phyloP scores from a whole-genome alignment of 2,329 filamentous ascomycete genomes.

The Macrophomina tecta region DNA sequence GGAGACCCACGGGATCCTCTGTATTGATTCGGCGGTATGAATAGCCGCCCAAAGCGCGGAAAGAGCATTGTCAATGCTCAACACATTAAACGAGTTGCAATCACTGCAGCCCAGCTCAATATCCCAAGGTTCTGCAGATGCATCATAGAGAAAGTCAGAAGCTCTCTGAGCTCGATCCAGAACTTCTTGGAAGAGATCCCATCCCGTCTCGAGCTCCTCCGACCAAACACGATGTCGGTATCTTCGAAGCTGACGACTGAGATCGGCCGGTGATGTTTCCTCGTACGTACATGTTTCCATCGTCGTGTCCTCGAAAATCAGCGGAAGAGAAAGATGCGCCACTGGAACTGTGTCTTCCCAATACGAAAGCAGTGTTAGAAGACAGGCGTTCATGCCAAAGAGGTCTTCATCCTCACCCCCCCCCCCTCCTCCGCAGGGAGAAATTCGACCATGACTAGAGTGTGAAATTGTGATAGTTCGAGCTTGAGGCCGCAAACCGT shows the following conservation, averaged over 20 bases:
- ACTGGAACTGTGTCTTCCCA: rapidly evolving
- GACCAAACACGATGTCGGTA: not conserved
- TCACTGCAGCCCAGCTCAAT: not conserved
- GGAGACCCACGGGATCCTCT: not conserved
- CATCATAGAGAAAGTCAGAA: too few species aligned
- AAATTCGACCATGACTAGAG: not conserved
- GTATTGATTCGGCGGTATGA: not conserved
- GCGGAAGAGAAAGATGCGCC: not conserved
- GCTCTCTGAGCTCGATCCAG: not conserved
- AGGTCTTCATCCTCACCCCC: not conserved
- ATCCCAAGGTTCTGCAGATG: not conserved
- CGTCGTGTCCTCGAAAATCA: not conserved
- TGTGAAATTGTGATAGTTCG: not conserved
- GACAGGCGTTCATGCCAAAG: not conserved
- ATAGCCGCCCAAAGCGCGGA: not conserved
- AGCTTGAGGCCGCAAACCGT: not conserved
- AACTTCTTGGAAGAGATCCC: not conserved
- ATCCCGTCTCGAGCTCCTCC: not conserved
- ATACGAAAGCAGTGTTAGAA: not conserved
- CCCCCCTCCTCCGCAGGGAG: not conserved
- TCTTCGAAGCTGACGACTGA: not conserved
- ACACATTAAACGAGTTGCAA: not conserved
- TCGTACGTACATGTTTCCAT: not conserved
- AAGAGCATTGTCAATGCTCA: not conserved
- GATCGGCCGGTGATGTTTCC: not conserved